Evolutionary conservation across 176 grass and related monocot genomes (phyloP), one percentile per base, ranked within the genome.

Genomic region (Saccharum spontaneum): DNA sequence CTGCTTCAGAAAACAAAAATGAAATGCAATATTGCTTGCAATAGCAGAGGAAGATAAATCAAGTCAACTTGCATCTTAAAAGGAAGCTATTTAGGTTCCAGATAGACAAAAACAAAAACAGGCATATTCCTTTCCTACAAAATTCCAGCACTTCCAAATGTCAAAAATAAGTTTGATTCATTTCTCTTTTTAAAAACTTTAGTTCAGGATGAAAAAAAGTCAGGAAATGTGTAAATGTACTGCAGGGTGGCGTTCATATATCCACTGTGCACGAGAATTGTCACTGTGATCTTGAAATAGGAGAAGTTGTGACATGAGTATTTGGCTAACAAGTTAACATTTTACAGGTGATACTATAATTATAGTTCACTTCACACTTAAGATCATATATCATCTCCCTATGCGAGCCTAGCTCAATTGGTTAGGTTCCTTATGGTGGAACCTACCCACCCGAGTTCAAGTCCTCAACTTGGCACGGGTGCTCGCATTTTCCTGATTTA

Each of bases 331-430:
- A 64, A 24, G 18, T 55, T 66, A 54, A 77, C 12, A 44, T 62
- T 82, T 79, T 54, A 15, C 30, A 67, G 48, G 14, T 22, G 17
- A 48, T 54, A 8, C 11, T 11, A 36, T 55, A 73, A 55, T 72
- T 82, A 75, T 44, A 79, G 30, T 59, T 61, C 22, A 61, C 8
- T 59, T 62, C 23, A 80, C 59, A 33, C 14, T 55, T 39, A 1
- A 69, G 14, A 82, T 65, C 30, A 73, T 73, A 73, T 2, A 75
- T 28, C 76, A 68, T 76, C 37, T 81, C 12, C 45, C 39, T 76
- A 26, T 22, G 12, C 61, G 33, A n/a, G 8, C 15, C 33, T 34
- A 34, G 33, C 33, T 34, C 33, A 34, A 3, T 34, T 34, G 33
- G 33, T 34, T 34, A 3, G 33, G 33, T 34, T 34, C 1, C 33